phyloP scores from a whole-genome alignment of 2,329 filamentous ascomycete species.

The Curvularia sp. region DNA sequence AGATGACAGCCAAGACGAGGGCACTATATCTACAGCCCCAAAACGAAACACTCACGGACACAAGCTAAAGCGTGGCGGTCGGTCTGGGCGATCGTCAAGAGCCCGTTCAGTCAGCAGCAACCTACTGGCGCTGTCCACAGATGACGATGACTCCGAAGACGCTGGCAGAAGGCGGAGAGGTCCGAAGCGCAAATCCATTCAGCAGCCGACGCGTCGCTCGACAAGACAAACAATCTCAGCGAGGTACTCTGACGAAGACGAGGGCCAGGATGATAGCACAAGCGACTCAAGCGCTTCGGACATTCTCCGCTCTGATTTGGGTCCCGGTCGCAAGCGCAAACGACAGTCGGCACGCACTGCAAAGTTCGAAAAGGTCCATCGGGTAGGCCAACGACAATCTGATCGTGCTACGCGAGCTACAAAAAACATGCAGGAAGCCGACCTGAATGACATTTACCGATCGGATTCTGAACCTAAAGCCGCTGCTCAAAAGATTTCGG shows the following conservation, averaged over 20 bases:
- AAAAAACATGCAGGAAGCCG: slow-evolving; percentile 61
- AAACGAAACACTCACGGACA: slow-evolving; percentile 28
- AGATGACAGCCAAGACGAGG: slow-evolving; percentile 29
- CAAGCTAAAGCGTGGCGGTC: slow-evolving; percentile 13
- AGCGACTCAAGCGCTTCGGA: slow-evolving; percentile 39
- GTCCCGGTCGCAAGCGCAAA: slow-evolving; percentile 50
- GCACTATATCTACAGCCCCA: slow-evolving; percentile 15
- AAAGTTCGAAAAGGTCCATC: slow-evolving; percentile 29
- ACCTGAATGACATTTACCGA: slow-evolving; percentile 65
- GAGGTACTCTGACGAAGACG: slow-evolving; percentile 30
- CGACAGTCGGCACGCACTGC: slow-evolving; percentile 22
- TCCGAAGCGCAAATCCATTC: slow-evolving; percentile 25
- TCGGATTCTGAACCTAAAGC: slow-evolving; percentile 52
- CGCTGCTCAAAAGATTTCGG: slow-evolving; percentile 62
- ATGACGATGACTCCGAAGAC: slow-evolving; percentile 33
- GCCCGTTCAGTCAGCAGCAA: slow-evolving; percentile 25
- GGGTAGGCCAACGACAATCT: slow-evolving; percentile 51
- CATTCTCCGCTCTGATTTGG: slow-evolving; percentile 53
- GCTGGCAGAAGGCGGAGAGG: slow-evolving; percentile 21
- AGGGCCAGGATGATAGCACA: slow-evolving; percentile 44
- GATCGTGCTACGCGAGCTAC: slow-evolving; percentile 55
- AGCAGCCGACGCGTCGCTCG: slow-evolving; percentile 41
- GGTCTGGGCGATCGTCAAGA: slow-evolving; percentile 21
- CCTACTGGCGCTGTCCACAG: slow-evolving; percentile 25
- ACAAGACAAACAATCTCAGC: slow-evolving; percentile 27